Conservation (phyloP, 1,284 basidiomycete genomes). For the Thecaphora frezii region DNA sequence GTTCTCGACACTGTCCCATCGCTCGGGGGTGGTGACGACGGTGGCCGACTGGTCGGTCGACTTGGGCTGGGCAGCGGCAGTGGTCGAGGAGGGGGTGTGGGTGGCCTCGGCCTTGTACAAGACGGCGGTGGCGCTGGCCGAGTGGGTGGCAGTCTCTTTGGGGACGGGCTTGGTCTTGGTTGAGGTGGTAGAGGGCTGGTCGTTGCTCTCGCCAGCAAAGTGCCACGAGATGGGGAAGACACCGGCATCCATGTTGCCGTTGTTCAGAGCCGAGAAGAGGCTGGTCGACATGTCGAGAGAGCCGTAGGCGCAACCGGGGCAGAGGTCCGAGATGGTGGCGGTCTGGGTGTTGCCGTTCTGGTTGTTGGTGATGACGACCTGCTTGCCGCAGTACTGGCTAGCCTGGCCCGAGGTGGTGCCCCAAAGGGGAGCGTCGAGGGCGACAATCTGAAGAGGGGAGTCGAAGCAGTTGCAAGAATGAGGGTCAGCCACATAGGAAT, state of each 20-base stretch:
- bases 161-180: slow-evolving; percentile 8
- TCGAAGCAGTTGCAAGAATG: slow-evolving; percentile 20
- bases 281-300: slow-evolving; percentile 76
- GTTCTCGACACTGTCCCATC: slow-evolving; percentile 31
- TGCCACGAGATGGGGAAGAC: slow-evolving; percentile 52
- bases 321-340: slow-evolving; percentile 72
- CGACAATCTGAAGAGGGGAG: slow-evolving; percentile 47
- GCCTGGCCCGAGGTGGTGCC: slow-evolving; percentile 8
- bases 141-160: slow-evolving; percentile 3
- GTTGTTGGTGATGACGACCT: slow-evolving; percentile 68
- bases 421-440: slow-evolving; percentile 52
- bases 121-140: slow-evolving; percentile 15
- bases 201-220: slow-evolving; percentile 3
- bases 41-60: neutral
- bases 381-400: slow-evolving; percentile 64
- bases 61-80: slow-evolving; percentile 21
- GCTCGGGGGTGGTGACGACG: slow-evolving; percentile 34
- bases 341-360: slow-evolving; percentile 66
- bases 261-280: slow-evolving; percentile 66
- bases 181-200: slow-evolving; percentile 12
- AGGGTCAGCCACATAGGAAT: too few relatives aligned
- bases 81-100: slow-evolving; percentile 10
- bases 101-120: neutral
- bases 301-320: slow-evolving; percentile 70
- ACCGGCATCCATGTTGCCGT: slow-evolving; percentile 50